Base-by-base conservation (phyloP, 164 flowering plant species). In the Kalanchoe fedtschenkoi region DNA sequence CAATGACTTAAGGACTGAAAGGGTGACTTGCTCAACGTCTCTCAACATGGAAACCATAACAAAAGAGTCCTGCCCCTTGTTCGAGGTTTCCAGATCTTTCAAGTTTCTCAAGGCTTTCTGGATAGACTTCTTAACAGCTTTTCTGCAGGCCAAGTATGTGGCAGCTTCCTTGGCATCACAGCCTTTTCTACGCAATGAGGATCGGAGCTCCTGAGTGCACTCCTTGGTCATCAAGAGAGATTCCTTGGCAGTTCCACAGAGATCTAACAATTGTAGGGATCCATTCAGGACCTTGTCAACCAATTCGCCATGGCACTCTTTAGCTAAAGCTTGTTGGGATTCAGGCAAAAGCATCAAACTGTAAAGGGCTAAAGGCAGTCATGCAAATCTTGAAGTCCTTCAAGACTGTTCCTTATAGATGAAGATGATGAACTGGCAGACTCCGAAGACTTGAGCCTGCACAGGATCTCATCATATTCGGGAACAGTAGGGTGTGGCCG, bases 261-360 rank as follows among this genome's bases (percentile, higher is more conserved):
- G 28, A 34, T 72, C 72, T 47, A 72, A 58, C 13, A 69, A 37
- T 69, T 57, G 57, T 8, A 78, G 66, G 56, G 77, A 78, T 58
- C 78, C 78, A 64, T 72, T 63, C 34, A 71, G 38, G 0, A 74
- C 54, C 51, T 74, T 57, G 2, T 69, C 68, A 16, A 61, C 66
- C 29, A 34, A 32, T 61, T 65, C 65, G 19, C 35, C 34, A 0
- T 65, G 15, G 24, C 26, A 33, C 29, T 38, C 38, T 4, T 46
- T 62, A 55, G 65, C 21, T 1, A 76, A 29, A 16, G 62, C 46
- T 62, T 74, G 76, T 58, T 67, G 75, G 28, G 68, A 62, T 19
- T 59, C 65, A 3, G 76, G 73, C 63, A 74, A 46, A 34, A 44
- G 70, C 56, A 76, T 70, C 57, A 72, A 33, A 54, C 41, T 61